Evolutionary conservation across 176 grass and related monocot genomes (phyloP).

Genomic region (Oryza officinalis): DNA sequence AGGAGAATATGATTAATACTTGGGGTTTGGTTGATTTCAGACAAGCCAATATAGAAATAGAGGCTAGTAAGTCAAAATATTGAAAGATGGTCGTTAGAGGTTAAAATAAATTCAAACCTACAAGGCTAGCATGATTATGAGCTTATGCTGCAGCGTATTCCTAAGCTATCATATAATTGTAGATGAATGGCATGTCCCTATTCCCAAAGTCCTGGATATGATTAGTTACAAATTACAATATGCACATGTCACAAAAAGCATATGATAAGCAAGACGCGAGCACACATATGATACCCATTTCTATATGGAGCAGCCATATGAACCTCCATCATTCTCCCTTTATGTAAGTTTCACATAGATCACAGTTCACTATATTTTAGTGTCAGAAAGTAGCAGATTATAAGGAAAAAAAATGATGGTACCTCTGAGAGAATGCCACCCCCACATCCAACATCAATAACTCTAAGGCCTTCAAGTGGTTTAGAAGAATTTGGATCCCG

Average conservation of each 20-base stretch:
- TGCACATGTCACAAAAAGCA: background rate
- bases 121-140: background rate
- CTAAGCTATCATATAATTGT: background rate
- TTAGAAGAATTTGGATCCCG: conserved; percentile 77
- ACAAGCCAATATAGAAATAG: conserved; percentile 22
- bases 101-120: conserved; percentile 10
- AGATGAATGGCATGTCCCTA: background rate
- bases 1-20: background rate
- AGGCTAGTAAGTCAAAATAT: conserved; percentile 1
- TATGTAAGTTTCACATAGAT: background rate
- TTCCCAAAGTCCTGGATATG: background rate
- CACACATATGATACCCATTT: conserved; percentile 4
- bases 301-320: background rate
- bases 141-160: background rate
- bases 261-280: conserved; percentile 21
- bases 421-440: conserved; percentile 97
- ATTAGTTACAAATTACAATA: background rate
- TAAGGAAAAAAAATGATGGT: conserved; percentile 20
- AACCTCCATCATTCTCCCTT: background rate
- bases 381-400: background rate
- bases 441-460: conserved; percentile 99
- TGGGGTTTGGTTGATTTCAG: background rate
- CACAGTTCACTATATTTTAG: background rate
- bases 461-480: conserved; percentile 86
- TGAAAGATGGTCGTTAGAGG: conserved; percentile 11